Conservation (phyloP, 176 grass and related monocot species). For the Oryza meyeriana region DNA sequence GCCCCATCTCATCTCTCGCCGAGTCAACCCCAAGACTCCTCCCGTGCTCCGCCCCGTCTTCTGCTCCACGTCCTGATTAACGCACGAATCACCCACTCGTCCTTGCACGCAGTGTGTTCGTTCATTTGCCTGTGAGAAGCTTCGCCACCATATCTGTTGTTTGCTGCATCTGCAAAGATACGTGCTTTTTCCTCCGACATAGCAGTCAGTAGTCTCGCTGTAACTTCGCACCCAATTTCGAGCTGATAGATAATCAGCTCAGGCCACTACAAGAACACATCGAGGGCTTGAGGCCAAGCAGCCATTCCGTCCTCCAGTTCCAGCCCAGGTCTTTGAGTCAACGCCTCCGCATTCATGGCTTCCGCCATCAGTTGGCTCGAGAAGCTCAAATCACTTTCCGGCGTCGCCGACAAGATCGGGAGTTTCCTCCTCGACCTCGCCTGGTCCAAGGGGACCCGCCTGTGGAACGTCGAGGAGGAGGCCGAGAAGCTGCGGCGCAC, state of each 20-base stretch:
- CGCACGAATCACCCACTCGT: background rate
- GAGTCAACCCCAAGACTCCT: background rate
- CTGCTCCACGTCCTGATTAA: background rate
- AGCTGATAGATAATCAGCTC: background rate
- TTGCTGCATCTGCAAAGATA: background rate
- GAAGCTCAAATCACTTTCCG: background rate
- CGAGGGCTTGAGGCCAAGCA: background rate
- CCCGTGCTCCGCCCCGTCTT: background rate
- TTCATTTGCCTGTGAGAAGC: slow-evolving; percentile 4
- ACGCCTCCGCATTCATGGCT: background rate
- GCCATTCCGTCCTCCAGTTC: background rate
- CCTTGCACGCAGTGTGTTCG: background rate
- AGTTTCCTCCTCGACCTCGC: background rate
- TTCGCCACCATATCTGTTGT: background rate
- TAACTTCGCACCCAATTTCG: background rate
- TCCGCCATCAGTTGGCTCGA: background rate
- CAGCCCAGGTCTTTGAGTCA: background rate
- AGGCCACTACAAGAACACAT: background rate
- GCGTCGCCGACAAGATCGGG: background rate
- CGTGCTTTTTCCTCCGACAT: background rate
- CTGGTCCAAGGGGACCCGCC: slow-evolving; percentile 1
- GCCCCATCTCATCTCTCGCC: background rate
- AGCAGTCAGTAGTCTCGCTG: background rate
- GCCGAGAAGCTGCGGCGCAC: slow-evolving; percentile 20
- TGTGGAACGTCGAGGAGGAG: slow-evolving; percentile 21